phyloP scores from a whole-genome alignment of 1,284 basidiomycete genomes.

The Tilletia caries region DNA sequence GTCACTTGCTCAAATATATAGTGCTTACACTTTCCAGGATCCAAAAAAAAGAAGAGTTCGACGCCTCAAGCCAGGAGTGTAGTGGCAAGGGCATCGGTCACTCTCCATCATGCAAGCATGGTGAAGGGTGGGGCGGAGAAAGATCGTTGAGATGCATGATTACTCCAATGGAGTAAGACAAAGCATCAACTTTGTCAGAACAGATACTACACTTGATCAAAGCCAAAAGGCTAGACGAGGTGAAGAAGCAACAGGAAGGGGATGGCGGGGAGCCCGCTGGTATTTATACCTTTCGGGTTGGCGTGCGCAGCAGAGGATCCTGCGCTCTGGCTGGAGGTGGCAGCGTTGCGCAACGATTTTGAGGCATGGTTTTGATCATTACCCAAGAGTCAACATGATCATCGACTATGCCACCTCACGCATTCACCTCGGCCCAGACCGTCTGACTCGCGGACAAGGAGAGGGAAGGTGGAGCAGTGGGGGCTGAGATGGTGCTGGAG shows the following conservation, averaged over 20 bases:
- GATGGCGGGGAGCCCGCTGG: background rate
- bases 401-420: too few relatives aligned
- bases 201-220: conserved; percentile 48
- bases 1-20: background rate
- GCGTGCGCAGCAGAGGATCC: background rate
- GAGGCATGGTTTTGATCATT: too few relatives aligned
- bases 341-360: too few relatives aligned
- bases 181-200: conserved; percentile 46
- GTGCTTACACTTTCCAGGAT: background rate
- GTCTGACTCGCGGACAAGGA: too few relatives aligned
- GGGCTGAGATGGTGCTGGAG: too few relatives aligned
- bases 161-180: conserved; percentile 33
- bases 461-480: too few relatives aligned
- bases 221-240: conserved; percentile 24
- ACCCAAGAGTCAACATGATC: too few relatives aligned
- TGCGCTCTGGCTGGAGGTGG: too few relatives aligned
- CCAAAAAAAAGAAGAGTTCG: conserved; percentile 29
- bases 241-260: background rate
- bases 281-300: background rate
- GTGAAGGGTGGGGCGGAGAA: conserved; percentile 31
- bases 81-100: conserved; percentile 40
- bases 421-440: too few relatives aligned
- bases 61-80: conserved; percentile 40
- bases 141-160: conserved; percentile 32
- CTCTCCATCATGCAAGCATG: conserved; percentile 33